A percentile compares a stretch with the other conserved stretches of the same genome.
Conservation (phyloP, 2,329 filamentous ascomycete species). For the Pestalotiopsis fici region DNA sequence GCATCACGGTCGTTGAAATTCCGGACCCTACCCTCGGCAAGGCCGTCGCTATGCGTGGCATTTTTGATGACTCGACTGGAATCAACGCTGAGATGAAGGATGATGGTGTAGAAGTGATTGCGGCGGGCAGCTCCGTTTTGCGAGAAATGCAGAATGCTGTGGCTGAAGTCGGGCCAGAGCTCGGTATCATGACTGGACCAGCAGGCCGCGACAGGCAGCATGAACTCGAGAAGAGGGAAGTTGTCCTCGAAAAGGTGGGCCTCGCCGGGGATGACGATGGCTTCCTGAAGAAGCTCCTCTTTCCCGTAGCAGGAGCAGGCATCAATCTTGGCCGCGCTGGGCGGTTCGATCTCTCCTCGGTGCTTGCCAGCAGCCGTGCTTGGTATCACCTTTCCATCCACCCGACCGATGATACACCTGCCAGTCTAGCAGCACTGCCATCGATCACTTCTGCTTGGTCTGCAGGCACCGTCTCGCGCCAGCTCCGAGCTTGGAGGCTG, state of each 20-base stretch:
- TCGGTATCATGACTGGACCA: constrained; percentile 72
- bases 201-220: constrained; percentile 73
- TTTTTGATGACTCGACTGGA: constrained; percentile 90
- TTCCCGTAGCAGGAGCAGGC: constrained; percentile 76
- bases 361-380: constrained; percentile 80
- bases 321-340: constrained; percentile 77
- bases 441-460: constrained; percentile 86
- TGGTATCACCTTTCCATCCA: constrained; percentile 96
- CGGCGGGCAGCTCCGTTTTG: constrained; percentile 78
- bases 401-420: constrained; percentile 83
- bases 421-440: constrained; percentile 70
- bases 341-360: constrained; percentile 74
- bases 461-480: constrained; percentile 86
- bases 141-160: constrained; percentile 87
- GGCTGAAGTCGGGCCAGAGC: constrained; percentile 72
- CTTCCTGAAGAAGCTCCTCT: constrained; percentile 80
- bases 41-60: constrained; percentile 82
- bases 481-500: constrained; percentile 89
- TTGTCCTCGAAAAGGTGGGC: constrained; percentile 82
- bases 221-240: constrained; percentile 78
- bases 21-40: constrained; percentile 80
- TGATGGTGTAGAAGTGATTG: constrained; percentile 78
- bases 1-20: constrained; percentile 84
- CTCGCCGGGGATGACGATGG: constrained; percentile 79
- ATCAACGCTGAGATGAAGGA: constrained; percentile 98